Evolutionary conservation across 305 asterid species (phyloP).

Genomic region (Petunia hybrid): DNA sequence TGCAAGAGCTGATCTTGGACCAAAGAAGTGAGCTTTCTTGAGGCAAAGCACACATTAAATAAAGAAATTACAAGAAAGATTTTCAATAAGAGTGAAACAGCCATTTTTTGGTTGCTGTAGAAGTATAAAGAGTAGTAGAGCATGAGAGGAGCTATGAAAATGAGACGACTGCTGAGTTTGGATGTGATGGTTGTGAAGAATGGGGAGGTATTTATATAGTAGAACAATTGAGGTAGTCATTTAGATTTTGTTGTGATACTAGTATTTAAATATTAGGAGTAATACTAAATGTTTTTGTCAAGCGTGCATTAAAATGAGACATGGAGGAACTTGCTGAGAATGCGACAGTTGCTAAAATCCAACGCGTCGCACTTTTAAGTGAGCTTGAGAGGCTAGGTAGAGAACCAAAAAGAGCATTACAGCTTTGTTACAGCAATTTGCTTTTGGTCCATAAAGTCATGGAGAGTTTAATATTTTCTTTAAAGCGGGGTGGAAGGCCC

Average conservation of each 20-base stretch:
- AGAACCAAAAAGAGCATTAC: slow-evolving; percentile 45
- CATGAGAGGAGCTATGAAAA: no score
- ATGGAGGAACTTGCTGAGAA: slow-evolving; percentile 31
- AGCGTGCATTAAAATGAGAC: not conserved
- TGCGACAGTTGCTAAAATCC: slow-evolving; percentile 17
- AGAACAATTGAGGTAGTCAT: not conserved
- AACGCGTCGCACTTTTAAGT: slow-evolving; percentile 24
- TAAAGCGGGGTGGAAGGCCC: no score
- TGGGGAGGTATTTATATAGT: not conserved
- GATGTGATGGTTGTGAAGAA: not conserved
- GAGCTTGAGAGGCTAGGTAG: not conserved
- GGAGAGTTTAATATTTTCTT: no score
- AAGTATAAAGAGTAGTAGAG: no score
- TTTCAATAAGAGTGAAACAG: not conserved
- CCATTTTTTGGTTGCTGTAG: not conserved
- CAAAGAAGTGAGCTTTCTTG: slow-evolving; percentile 41
- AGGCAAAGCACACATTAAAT: slow-evolving; percentile 32
- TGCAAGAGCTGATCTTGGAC: slow-evolving; percentile 42
- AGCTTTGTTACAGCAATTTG: slow-evolving; percentile 46
- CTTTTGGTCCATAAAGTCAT: slow-evolving; percentile 21
- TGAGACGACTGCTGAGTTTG: not conserved
- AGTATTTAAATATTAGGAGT: not conserved
- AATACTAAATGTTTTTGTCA: not conserved
- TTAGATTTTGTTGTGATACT: not conserved
- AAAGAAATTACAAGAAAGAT: not conserved